A percentile compares a stretch with the other conserved stretches of the same genome.
These are phyloP conservation scores for Teunomyces kruisii DNA, from an alignment of 805 yeast species.

Conservation along the genomic window DNA sequence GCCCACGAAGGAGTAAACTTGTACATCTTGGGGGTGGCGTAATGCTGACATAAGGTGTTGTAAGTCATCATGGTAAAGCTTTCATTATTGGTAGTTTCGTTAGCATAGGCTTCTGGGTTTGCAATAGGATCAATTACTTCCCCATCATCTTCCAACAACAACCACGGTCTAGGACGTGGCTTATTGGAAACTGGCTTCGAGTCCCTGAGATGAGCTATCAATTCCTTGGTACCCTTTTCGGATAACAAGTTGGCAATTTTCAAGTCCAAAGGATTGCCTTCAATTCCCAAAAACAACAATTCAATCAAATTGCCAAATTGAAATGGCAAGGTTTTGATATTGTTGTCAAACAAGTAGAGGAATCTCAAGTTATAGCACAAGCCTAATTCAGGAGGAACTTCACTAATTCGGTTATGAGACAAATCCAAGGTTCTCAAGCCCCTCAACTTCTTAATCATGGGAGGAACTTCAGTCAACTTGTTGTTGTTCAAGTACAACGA, in stretches of 20 bases:
- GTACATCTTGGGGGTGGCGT: slow-evolving; percentile 89
- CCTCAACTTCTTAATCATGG: slow-evolving; percentile 62
- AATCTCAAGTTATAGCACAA: slow-evolving; percentile 75
- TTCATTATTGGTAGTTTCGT: slow-evolving; percentile 25
- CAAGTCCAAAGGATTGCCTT: slow-evolving; percentile 83
- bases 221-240: slow-evolving; percentile 80
- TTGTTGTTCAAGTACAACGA: slow-evolving; percentile 87
- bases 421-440: slow-evolving; percentile 82
- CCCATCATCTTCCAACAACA: slow-evolving; percentile 74
- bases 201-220: slow-evolving; percentile 80
- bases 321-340: slow-evolving; percentile 69
- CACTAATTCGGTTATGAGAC: slow-evolving; percentile 69
- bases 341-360: slow-evolving; percentile 85
- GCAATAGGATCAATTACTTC: slow-evolving; percentile 46
- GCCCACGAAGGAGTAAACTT: slow-evolving; percentile 98
- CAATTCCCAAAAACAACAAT: slow-evolving; percentile 84
- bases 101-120: slow-evolving; percentile 31
- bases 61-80: slow-evolving; percentile 79
- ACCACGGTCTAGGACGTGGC: slow-evolving; percentile 81
- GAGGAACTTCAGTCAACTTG: slow-evolving; percentile 66
- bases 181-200: slow-evolving; percentile 65
- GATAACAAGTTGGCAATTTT: slow-evolving; percentile 66
- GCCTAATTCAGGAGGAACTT: slow-evolving; percentile 85
- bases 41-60: slow-evolving; percentile 92
- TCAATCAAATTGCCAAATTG: slow-evolving; percentile 86